Percentiles rank a stretch among this genome's conserved stretches.
These are phyloP conservation scores for Wickerhamiella allomyrinae DNA, from an alignment of 805 yeast species.

Conservation along the genomic window DNA sequence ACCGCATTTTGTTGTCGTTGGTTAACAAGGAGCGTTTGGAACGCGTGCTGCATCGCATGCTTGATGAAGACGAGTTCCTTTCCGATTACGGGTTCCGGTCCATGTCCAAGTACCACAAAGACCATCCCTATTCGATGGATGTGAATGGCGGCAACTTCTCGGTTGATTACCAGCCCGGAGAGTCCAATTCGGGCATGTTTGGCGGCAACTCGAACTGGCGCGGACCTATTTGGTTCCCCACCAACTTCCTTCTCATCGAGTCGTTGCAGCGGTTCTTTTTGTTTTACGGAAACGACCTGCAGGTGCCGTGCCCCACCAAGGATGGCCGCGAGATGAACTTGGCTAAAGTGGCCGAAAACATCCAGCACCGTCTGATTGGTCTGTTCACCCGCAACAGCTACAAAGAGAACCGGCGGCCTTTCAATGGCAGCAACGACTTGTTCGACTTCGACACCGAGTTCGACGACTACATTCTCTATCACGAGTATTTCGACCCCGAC, in stretches of 20 bases:
- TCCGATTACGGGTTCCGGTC: conserved; percentile 81
- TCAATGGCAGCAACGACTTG: conserved; percentile 40
- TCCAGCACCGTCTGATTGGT: conserved; percentile 72
- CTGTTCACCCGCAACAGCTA: conserved; percentile 51
- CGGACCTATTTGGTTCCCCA: conserved; percentile 96
- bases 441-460: conserved; percentile 52
- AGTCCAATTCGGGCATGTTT: conserved; percentile 79
- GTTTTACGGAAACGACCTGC: conserved; percentile 75
- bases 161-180: conserved; percentile 20
- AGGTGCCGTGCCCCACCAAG: conserved; percentile 67
- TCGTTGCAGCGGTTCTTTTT: conserved; percentile 74
- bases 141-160: conserved; percentile 59
- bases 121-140: conserved; percentile 71
- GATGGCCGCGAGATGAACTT: conserved; percentile 29
- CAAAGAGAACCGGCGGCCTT: conserved; percentile 50
- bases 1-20: conserved; percentile 61
- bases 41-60: conserved; percentile 62
- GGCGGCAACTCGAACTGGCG: conserved; percentile 97
- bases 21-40: conserved; percentile 67
- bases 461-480: conserved; percentile 62
- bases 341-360: conserved; percentile 60
- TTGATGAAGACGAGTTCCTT: conserved; percentile 75
- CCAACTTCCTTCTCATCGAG: conserved; percentile 72
- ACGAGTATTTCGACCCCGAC: conserved; percentile 87
- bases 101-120: conserved; percentile 69